Conservation (phyloP, 1,284 basidiomycete genomes). For the Papiliotrema fonsecae region DNA sequence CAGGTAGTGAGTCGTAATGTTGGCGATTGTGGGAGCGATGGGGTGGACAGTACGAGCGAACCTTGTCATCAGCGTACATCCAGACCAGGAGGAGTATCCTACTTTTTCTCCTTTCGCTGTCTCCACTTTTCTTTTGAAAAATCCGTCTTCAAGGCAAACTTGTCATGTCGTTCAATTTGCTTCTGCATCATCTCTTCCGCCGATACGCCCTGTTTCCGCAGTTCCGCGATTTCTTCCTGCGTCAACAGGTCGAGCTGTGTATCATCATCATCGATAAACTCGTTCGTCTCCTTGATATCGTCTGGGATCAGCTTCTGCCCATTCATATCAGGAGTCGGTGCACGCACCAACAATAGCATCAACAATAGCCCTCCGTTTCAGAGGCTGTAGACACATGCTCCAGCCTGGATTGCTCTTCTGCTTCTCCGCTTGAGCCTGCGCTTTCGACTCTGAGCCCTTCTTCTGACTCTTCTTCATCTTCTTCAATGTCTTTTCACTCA, state of each 20-base stretch:
- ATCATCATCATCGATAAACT: constrained; percentile 55
- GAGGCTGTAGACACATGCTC: constrained; percentile 35
- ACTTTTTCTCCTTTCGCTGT: constrained; percentile 93
- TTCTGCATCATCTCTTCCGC: constrained; percentile 82
- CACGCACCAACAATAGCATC: constrained; percentile 42
- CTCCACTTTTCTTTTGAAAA: constrained; percentile 96
- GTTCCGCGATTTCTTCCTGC: constrained; percentile 68
- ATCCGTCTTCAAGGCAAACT: constrained; percentile 87
- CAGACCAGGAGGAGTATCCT: constrained; percentile 19
- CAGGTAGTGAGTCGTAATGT: constrained; percentile 73
- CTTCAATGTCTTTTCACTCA: constrained; percentile 35
- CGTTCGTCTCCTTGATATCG: constrained; percentile 45
- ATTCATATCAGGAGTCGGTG: not conserved
- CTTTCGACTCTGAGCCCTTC: constrained; percentile 6
- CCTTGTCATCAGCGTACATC: constrained; percentile 49
- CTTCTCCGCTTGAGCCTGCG: not conserved
- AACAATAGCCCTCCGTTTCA: constrained; percentile 28
- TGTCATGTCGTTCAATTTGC: constrained; percentile 85
- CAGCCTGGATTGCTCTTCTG: constrained; percentile 30
- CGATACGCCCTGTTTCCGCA: constrained; percentile 49
- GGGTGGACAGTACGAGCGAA: constrained; percentile 86
- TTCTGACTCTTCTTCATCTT: constrained; percentile 20
- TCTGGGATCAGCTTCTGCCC: constrained; percentile 21
- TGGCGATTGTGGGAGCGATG: constrained; percentile 79
- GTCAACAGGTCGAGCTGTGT: constrained; percentile 67